Evolutionary conservation across 345 rosid genomes (phyloP), one percentile per base, ranked within the genome.

Genomic region (rapeseed (Brassica napus)): DNA sequence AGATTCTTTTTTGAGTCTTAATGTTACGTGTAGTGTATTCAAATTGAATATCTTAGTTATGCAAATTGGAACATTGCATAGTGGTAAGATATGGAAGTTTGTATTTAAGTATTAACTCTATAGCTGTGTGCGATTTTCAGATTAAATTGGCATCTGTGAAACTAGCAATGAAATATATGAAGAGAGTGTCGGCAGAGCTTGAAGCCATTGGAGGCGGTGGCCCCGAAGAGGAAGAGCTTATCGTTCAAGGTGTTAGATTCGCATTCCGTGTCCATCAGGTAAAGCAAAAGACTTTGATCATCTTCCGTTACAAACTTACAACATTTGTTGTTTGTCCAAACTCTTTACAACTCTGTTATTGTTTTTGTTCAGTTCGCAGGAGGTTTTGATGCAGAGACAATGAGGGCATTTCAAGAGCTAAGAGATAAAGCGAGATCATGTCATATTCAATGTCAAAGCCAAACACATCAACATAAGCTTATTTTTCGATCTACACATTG

Each of bases 191-290:
- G 0, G 94, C 97, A 0, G 97, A 90, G 81, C 94, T 92, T 0
- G 94, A 96, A 82, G 78, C 75, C 7, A 89, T 84, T 7, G 90
- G 79, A 1, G 86, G 93, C 6, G 84, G 90, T 15, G 72, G 76
- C 2, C 91, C 93, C 0, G 99, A 95, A 81, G 98, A 96, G 84
- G 99, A 96, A 75, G 99, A 96, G 81, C 86, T 96, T 42, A 88
- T 96, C 3, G 93, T 96, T 8, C 98, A 96, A 85, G 94, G 98
- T 0, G 99, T 96, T 57, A 62, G 98, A 73, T 96, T 93, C 9
- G 99, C 99, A 0, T 96, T 96, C 87, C 96, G 99, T 39, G 99
- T 93, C 5, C 99, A 96, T 81, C 99, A 96, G 97, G 99, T 96
- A 70, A 85, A 75, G 6, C 49, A 47, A 14, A 12, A 39, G 47